Evolutionary conservation across 345 rosid genomes (phyloP), one percentile per base, ranked within the genome.

Genomic region (Psidium friedrichsthalianum): DNA sequence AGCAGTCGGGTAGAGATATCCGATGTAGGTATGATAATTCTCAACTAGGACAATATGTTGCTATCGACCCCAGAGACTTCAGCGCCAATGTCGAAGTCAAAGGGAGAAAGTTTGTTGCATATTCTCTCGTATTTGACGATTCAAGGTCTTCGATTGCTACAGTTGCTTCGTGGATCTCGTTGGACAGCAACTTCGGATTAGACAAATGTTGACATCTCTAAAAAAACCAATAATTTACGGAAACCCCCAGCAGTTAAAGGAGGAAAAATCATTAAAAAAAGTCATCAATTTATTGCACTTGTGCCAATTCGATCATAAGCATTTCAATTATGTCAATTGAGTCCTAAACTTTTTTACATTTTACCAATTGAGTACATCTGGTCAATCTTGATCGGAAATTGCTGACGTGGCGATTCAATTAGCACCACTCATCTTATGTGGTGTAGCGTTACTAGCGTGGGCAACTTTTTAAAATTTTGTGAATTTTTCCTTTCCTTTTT

Each of bases 391-490:
- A 36, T 36, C 3, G 36, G 36, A 36, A 36, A 36, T 36, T 36
- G 3, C 36, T 36, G 36, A 36, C 3, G 36, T 36, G 36, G 3
- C 3, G 3, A 3, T 36, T 3, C 36, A 36, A 2, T 36, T 36
- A 36, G 36, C 36, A 36, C 36, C 36, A 3, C 36, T 36, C 36
- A 36, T 36, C 4, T 14, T 10, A 51, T 51, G 52, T 51, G 52
- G 11, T 0, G 52, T 51, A 51, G 1, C 4, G 1, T 11, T 3
- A 13, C 3, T 11, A 3, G 11, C 14, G 0, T 51, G 13, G 4
- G 11, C 4, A 51, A 51, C 12, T 51, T 51, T 51, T 51, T 51
- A 3, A 11, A 11, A 11, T 11, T 51, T 51, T 51, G 3, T 51
- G 12, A 3, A 11, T 10, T 51, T 51, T 51, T 51, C 52, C 52